Evolutionary conservation across 345 rosid genomes (phyloP), one percentile per base, ranked within the genome.

Genomic region (Eutrema japonicum): DNA sequence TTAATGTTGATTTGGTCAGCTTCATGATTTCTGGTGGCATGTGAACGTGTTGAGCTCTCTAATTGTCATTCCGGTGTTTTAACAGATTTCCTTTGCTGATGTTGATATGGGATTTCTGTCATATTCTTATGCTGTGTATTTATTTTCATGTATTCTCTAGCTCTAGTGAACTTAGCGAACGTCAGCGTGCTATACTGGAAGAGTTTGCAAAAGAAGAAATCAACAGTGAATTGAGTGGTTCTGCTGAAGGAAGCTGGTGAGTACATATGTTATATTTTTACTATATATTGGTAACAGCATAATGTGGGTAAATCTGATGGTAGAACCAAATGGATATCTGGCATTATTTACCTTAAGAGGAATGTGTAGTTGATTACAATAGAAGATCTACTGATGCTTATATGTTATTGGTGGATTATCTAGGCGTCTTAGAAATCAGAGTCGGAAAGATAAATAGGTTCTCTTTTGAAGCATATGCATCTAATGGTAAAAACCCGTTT

Each of bases 141-240:
- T 10, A 32, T 71, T 14, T 29, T 63, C 36, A 37, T 57, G 35
- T 80, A 10, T 53, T 56, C 64, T 70, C 61, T 71, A 94, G 96
- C 64, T 68, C 61, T 71, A 94, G 96, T 58, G 67, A 72, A 66
- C 46, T 88, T 70, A 91, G 88, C 80, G 89, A 88, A 51, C 90
- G 87, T 32, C 97, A 91, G 70, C 89, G 83, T 10, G 85, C 86
- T 53, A 85, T 94, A 54, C 76, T 94, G 71, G 98, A 94, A 83
- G 97, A 94, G 81, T 81, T 91, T 76, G 91, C 92, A 6, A 66
- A 76, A 83, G 98, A 94, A 84, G 97, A 94, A 82, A 82, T 89
- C 63, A 61, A 83, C 46, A 82, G 70, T 71, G 91, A 87, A 64
- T 80, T 76, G 41, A 72, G 54, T 13, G 67, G 77, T 29, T 72